Base-by-base conservation (phyloP, 108 stramenopile genomes). In the Thalassiosira profunda region DNA sequence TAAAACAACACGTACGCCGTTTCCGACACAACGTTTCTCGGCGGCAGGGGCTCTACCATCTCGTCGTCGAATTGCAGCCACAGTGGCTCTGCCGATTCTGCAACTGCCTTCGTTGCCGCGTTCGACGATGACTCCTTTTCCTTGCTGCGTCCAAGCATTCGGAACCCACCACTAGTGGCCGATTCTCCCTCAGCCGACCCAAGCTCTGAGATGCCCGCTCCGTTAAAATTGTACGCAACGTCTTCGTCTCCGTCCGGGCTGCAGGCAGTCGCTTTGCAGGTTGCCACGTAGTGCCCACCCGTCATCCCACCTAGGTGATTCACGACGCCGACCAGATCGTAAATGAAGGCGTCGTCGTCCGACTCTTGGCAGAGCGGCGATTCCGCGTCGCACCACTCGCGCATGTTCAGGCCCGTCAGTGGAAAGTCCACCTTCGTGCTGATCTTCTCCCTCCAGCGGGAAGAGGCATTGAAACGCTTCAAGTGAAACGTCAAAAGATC, bases 31-130 rank as follows among this genome's bases (percentile, higher is more conserved):
- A 97, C 91, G 70, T 78, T 65, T 41, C 82, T 70, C 0, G 94
- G 93, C 1, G 94, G 80, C 23, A 92, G 73, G 34, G 89, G 90
- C 67, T 97, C 94, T 41, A 97, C 96, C 21, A 93, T 62, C 21
- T 98, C 98, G 72, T 98, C 98, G 63, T 98, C 98, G 73, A 96
- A 97, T 49, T 94, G 90, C 5, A 98, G 73, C 98, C 98, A 98
- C 12, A 92, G 77, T 14, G 88, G 92, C 58, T 93, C 93, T 1
- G 87, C 80, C 11, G 85, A 86, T 69, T 90, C 85, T 8, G 81
- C 58, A 3, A 80, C 84, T 3, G 79, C 69, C 46, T 81, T 82
- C 9, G 87, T 45, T n/a, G 78, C 72, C 8, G 74, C 65, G 46
- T 86, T 84, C n/a, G 69, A 66, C 23, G 82, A 84, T 5, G 76